Conservation (phyloP, 345 rosid genomes). For the Boechera stricta region DNA sequence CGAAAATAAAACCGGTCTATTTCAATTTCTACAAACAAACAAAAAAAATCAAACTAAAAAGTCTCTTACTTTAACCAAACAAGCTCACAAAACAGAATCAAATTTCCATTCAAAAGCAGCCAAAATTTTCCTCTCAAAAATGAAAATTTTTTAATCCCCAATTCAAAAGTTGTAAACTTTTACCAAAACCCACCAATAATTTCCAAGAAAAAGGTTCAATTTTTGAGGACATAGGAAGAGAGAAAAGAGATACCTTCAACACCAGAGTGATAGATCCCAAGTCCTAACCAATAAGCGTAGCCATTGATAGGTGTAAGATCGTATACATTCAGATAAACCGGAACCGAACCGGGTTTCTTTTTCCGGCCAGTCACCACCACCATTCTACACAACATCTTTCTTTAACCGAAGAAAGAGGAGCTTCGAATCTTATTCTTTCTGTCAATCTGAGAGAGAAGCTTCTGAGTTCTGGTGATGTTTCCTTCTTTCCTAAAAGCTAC, state of each 20-base stretch:
- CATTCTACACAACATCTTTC: slow-evolving; percentile 71
- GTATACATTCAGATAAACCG: slow-evolving; percentile 95
- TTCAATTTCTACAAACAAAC: slow-evolving; percentile 38
- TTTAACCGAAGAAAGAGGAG: slow-evolving; percentile 2
- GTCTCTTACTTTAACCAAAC: background rate
- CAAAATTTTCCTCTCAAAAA: background rate
- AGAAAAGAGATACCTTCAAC: slow-evolving; percentile 68
- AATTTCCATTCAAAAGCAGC: background rate
- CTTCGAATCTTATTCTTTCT: slow-evolving; percentile 34
- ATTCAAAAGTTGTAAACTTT: slow-evolving; percentile 22
- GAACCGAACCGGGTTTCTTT: slow-evolving; percentile 75
- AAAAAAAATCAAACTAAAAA: slow-evolving; percentile 25
- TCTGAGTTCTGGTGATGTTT: slow-evolving; percentile 27
- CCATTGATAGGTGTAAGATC: slow-evolving; percentile 97
- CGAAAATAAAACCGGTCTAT: slow-evolving; percentile 24
- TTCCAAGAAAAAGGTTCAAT: background rate
- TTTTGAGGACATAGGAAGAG: background rate
- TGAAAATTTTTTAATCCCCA: background rate
- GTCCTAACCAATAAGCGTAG: slow-evolving; percentile 97
- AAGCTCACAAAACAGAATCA: background rate
- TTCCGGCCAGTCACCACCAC: slow-evolving; percentile 59
- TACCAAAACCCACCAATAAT: slow-evolving; percentile 24
- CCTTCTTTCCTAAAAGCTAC: slow-evolving; percentile 42
- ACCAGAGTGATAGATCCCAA: slow-evolving; percentile 96
- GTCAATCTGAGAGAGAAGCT: slow-evolving; percentile 39